Evolutionary conservation across 164 flowering plant species (phyloP).

Genomic region (Sextonia rubra): DNA sequence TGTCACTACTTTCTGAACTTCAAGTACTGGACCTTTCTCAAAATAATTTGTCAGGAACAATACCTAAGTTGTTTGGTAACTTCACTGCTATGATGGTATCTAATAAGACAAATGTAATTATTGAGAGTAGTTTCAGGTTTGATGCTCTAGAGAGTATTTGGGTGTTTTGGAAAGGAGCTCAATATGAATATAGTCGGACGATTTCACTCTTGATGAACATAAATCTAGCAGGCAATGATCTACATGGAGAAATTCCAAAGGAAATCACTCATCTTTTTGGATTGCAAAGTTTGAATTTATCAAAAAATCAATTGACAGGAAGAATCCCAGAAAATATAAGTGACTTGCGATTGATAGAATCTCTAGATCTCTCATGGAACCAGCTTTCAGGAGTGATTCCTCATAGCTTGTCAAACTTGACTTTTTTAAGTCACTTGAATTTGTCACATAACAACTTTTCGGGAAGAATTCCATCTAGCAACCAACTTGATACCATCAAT

Average conservation of each 20-base stretch:
- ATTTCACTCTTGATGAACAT: conserved; percentile 1
- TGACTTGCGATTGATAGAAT: not conserved
- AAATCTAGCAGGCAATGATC: conserved; percentile 3
- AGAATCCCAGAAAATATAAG: not conserved
- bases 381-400: not conserved
- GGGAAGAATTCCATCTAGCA: not conserved
- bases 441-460: conserved; percentile 10
- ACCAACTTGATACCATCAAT: not conserved
- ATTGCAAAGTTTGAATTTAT: not conserved
- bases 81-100: not conserved
- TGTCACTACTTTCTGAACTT: not conserved
- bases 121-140: too few relatives aligned
- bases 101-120: not conserved
- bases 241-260: conserved; percentile 4
- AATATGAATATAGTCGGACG: not conserved
- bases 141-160: not conserved
- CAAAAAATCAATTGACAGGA: not conserved
- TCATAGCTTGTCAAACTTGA: not conserved
- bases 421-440: not conserved
- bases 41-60: conserved; percentile 1
- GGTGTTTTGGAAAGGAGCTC: not conserved
- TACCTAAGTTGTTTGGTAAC: not conserved
- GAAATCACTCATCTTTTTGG: not conserved
- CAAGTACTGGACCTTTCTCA: conserved; percentile 7
- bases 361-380: conserved; percentile 4